Percentiles rank a stretch among this genome's conserved stretches.
Conservation (phyloP, 805 yeast genomes). For the Kazachstania viticola region DNA sequence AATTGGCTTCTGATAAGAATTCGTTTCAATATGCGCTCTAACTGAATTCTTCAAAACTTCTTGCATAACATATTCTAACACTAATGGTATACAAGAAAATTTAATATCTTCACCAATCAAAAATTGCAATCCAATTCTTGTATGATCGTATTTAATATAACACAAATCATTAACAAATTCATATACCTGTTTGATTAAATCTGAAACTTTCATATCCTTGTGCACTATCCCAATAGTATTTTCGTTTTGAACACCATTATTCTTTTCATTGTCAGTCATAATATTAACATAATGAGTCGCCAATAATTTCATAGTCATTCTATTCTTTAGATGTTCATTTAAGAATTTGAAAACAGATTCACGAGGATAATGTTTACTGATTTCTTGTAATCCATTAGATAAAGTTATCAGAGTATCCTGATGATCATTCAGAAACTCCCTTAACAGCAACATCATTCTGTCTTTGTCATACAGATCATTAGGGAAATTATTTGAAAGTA, state of each 20-base stretch:
- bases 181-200: slow-evolving; percentile 50
- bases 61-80: slow-evolving; percentile 75
- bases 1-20: slow-evolving; percentile 17
- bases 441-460: slow-evolving; percentile 40
- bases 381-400: slow-evolving; percentile 71
- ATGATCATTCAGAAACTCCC: slow-evolving; percentile 58
- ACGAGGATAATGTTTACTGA: slow-evolving; percentile 29
- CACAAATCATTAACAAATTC: slow-evolving; percentile 77
- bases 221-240: slow-evolving; percentile 51
- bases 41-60: slow-evolving; percentile 82
- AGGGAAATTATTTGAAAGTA: slow-evolving; percentile 34
- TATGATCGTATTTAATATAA: slow-evolving; percentile 69
- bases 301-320: slow-evolving; percentile 76
- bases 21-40: slow-evolving; percentile 75
- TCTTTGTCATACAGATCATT: slow-evolving; percentile 42
- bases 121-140: slow-evolving; percentile 29
- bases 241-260: not conserved
- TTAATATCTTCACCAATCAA: slow-evolving; percentile 44
- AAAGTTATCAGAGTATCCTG: slow-evolving; percentile 73
- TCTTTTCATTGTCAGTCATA: slow-evolving; percentile 28
- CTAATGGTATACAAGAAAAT: slow-evolving; percentile 79
- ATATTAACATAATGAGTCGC: slow-evolving; percentile 77
- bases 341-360: slow-evolving; percentile 49
- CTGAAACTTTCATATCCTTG: slow-evolving; percentile 50
- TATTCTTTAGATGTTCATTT: slow-evolving; percentile 65